Conservation (phyloP, 2,329 filamentous ascomycete species). For the Diaporthe caulivora region DNA sequence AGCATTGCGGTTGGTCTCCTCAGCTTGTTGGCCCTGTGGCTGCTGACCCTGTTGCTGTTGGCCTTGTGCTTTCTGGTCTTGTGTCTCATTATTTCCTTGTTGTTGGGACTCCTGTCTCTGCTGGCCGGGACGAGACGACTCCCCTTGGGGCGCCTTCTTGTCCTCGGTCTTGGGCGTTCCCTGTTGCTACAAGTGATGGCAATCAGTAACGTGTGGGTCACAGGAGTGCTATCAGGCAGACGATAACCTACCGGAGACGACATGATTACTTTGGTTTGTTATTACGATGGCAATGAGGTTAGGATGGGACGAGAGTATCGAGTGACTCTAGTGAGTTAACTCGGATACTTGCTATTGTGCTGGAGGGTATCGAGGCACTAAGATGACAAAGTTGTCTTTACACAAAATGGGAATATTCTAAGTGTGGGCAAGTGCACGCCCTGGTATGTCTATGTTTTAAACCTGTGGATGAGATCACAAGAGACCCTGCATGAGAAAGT, state of each 20-base stretch:
- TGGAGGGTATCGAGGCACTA: background rate
- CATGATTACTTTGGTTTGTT: conserved; percentile 33
- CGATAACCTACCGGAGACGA: conserved; percentile 37
- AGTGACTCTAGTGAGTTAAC: conserved; percentile 22
- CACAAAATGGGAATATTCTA: conserved; percentile 4
- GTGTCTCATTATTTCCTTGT: background rate
- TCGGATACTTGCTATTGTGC: background rate
- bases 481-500: conserved; percentile 38
- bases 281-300: background rate
- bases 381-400: conserved; percentile 22
- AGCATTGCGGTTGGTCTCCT: conserved; percentile 19
- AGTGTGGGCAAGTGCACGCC: conserved; percentile 29
- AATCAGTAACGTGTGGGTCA: background rate
- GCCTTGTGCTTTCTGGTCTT: background rate
- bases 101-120: conserved; percentile 34
- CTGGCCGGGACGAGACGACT: conserved; percentile 31
- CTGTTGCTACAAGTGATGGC: conserved; percentile 34
- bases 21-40: conserved; percentile 26
- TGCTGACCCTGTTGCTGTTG: conserved; percentile 16
- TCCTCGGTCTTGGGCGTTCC: conserved; percentile 35
- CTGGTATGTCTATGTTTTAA: conserved; percentile 39
- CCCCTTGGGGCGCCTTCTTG: conserved; percentile 24
- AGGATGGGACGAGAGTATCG: background rate
- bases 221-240: background rate
- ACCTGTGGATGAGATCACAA: conserved; percentile 16